Conservation (phyloP, 139 green algal species). For the Chlamydomonas schloesseri region DNA sequence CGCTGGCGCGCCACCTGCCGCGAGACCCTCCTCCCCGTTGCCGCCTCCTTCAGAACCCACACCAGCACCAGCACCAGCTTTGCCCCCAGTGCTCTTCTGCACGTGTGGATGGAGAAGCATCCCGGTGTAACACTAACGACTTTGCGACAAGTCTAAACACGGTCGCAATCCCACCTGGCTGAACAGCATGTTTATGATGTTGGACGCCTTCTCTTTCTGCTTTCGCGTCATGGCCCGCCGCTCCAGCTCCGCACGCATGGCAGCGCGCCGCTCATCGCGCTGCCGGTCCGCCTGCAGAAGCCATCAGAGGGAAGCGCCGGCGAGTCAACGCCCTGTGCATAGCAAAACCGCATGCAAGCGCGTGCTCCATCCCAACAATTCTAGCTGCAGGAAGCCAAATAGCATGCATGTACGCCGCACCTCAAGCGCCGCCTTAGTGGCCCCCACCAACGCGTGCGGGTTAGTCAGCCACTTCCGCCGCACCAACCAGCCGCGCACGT, state of each 20-base stretch:
- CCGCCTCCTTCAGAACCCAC: too few relatives aligned
- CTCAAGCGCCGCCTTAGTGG: neutral
- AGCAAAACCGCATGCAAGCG: too few relatives aligned
- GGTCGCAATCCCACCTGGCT: neutral
- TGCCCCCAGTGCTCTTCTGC: neutral
- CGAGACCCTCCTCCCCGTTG: too few relatives aligned
- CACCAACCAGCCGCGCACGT: constrained; percentile 35
- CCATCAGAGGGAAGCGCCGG: too few relatives aligned
- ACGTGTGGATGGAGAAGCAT: too few relatives aligned
- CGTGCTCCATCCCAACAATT: too few relatives aligned
- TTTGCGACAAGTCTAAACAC: too few relatives aligned
- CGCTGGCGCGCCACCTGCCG: too few relatives aligned
- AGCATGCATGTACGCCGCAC: neutral
- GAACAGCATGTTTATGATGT: constrained; percentile 32
- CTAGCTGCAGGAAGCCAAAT: too few relatives aligned
- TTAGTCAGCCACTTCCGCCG: constrained; percentile 17
- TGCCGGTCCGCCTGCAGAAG: neutral
- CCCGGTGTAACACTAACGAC: too few relatives aligned
- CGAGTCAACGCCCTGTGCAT: too few relatives aligned
- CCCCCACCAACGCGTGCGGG: neutral
- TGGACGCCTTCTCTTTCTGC: constrained; percentile 36
- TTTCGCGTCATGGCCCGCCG: neutral
- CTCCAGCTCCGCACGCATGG: constrained; percentile 38
- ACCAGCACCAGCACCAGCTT: too few relatives aligned
- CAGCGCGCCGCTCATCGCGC: neutral